A percentile compares a stretch with the other conserved stretches of the same genome.
Conservation (phyloP, 208 protist genomes). For the Polymyxa betae region DNA sequence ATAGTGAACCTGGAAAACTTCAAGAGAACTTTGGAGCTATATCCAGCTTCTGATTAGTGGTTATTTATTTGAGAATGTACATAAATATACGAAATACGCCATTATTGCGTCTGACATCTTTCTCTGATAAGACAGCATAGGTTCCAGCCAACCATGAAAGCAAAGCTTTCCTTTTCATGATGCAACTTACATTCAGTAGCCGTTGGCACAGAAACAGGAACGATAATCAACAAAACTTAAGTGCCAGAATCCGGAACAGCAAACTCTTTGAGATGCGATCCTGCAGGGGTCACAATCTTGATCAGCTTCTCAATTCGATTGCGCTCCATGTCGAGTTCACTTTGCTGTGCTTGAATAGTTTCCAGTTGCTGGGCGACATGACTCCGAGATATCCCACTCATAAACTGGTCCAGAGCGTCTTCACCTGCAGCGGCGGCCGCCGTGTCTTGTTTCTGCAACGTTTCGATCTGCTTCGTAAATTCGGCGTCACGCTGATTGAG, state of each 20-base stretch:
- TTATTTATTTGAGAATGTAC: not conserved
- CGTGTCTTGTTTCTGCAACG: not conserved
- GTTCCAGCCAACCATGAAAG: too few relatives aligned
- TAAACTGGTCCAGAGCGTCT: not conserved
- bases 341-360: not conserved
- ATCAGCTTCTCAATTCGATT: slow-evolving; percentile 27
- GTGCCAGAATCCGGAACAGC: not conserved
- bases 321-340: not conserved
- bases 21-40: not conserved
- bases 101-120: too few relatives aligned
- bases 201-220: not conserved
- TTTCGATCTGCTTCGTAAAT: not conserved
- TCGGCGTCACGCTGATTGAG: not conserved
- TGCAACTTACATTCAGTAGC: not conserved
- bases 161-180: not conserved
- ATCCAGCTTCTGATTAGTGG: not conserved
- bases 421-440: not conserved
- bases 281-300: slow-evolving; percentile 10
- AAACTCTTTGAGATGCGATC: not conserved
- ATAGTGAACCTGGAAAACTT: not conserved
- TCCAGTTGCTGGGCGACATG: not conserved
- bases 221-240: not conserved
- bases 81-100: too few relatives aligned
- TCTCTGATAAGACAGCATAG: too few relatives aligned
- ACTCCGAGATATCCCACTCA: not conserved